Base-by-base conservation (phyloP, 192 early-diverging fungal species). In the Coemansia sp. region DNA sequence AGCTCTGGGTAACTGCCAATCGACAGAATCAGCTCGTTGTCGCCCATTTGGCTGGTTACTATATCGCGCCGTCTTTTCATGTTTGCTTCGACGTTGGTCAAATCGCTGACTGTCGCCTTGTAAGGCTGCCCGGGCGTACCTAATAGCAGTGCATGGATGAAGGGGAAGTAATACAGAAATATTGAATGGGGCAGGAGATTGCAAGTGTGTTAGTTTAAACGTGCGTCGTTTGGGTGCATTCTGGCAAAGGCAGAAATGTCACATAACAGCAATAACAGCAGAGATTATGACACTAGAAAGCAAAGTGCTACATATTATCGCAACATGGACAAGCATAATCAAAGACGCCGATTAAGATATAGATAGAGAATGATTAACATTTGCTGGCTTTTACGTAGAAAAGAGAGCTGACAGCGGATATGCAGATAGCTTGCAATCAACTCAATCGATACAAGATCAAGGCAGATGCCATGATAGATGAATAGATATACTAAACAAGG, bases 81-180 rank as follows among this genome's bases (percentile, higher is more conserved):
- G 77, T 90, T 97, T 26, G 79, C 71, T 61, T 98, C 92, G 4
- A 97, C 93, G 18, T 67, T 78, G 18, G 90, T 63, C 18, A 97
- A 64, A 57, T 95, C 91, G 23, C 80, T 60, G 23, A 95, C 74
- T 9, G 85, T 84, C 18, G 85, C 81, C 44, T 90, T 91, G 68
- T 97, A 98, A 0, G 96, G 96, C 13, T 77, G 63, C 5, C 91
- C 92, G 8, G 96, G 96, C 0, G 95, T 96, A 34, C 87, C 88
- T 76, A 67, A 11, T 20, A 1, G 1, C 6, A 33, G 35, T n/a
- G 18, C 28, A 34, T 28, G 3, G 26, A 13, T 14, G n/a, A n/a
- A n/a, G n/a, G n/a, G n/a, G n/a, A n/a, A 32, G 4, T 55, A 9
- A 5, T 9, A 33, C 9, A 38, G 10, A 20, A 55, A 46, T 32